Evolutionary conservation across 768 basidiomycete genomes (phyloP).

Genomic region (Phaeotremella fagi): DNA sequence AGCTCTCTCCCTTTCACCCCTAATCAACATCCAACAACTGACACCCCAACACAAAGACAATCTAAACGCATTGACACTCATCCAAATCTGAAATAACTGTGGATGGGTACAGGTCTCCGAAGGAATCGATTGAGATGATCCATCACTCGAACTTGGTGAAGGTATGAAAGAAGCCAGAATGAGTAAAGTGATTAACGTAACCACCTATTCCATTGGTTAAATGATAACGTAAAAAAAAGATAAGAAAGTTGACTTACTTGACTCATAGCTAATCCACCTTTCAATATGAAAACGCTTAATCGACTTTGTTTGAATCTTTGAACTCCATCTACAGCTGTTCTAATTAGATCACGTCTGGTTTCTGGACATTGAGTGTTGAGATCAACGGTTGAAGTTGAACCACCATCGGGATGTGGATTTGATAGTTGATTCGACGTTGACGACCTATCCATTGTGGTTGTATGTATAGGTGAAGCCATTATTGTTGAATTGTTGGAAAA

Average conservation of each 20-base stretch:
- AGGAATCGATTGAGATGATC: constrained; percentile 15
- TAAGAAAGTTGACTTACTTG: constrained; percentile 24
- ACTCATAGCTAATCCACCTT: constrained; percentile 32
- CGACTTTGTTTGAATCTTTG: constrained; percentile 34
- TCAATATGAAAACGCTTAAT: constrained; percentile 30
- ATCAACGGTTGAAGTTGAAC: too few species aligned
- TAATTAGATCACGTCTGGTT: constrained; percentile 8
- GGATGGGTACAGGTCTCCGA: constrained; percentile 26
- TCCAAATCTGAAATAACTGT: constrained; percentile 33
- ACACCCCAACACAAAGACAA: constrained; percentile 31
- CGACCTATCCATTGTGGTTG: too few species aligned
- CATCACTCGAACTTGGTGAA: constrained; percentile 19
- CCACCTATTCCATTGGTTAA: too few species aligned
- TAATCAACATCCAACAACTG: constrained; percentile 31
- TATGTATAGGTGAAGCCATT: too few species aligned
- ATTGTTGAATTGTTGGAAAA: too few species aligned
- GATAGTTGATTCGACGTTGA: too few species aligned
- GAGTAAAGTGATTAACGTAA: constrained; percentile 20
- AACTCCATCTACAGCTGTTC: constrained; percentile 23
- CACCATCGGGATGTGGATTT: too few species aligned
- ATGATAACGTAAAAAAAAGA: neutral
- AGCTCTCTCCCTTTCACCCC: constrained; percentile 2
- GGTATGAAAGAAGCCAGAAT: constrained; percentile 21
- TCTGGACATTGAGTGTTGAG: neutral
- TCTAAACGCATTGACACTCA: constrained; percentile 25